These are phyloP conservation scores for Fraxinus floribunda DNA, from an alignment of 305 asterid species.

Conservation along the genomic window DNA sequence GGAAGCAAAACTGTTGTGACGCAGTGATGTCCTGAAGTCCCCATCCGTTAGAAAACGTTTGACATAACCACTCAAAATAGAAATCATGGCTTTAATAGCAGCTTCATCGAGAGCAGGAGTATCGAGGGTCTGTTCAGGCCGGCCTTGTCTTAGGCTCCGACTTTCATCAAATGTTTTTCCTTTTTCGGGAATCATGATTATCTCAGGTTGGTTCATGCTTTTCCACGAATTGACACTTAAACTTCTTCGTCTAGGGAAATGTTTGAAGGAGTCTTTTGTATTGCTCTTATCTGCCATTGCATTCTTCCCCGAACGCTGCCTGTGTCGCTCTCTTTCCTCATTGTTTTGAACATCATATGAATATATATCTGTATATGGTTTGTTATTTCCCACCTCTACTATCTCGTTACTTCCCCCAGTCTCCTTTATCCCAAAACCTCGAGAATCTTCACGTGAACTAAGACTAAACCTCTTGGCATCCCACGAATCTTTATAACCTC, in stretches of 20 bases:
- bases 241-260: conserved; percentile 10
- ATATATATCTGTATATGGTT: conserved; percentile 32
- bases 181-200: conserved; percentile 20
- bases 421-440: conserved; percentile 31
- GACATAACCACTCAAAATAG: conserved; percentile 53
- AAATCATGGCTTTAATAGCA: conserved; percentile 65
- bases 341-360: conserved; percentile 37
- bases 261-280: conserved; percentile 32
- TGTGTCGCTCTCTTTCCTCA: conserved; percentile 19
- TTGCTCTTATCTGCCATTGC: conserved; percentile 21
- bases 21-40: conserved; percentile 66
- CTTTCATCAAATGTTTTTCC: conserved; percentile 26
- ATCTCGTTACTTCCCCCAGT: conserved; percentile 40
- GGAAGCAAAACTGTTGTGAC: conserved; percentile 57
- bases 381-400: conserved; percentile 41
- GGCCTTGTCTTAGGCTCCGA: conserved; percentile 32
- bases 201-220: conserved; percentile 27
- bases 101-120: conserved; percentile 71
- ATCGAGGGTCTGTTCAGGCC: conserved; percentile 36
- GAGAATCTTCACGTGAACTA: conserved; percentile 30
- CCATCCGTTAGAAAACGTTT: conserved; percentile 54
- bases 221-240: conserved; percentile 13
- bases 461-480: conserved; percentile 34
- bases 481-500: conserved; percentile 28
- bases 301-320: conserved; percentile 16